Percentiles rank a stretch among this genome's conserved stretches.
Conservation (phyloP, 352 stramenopile genomes). For the Achlya hypogyna region DNA sequence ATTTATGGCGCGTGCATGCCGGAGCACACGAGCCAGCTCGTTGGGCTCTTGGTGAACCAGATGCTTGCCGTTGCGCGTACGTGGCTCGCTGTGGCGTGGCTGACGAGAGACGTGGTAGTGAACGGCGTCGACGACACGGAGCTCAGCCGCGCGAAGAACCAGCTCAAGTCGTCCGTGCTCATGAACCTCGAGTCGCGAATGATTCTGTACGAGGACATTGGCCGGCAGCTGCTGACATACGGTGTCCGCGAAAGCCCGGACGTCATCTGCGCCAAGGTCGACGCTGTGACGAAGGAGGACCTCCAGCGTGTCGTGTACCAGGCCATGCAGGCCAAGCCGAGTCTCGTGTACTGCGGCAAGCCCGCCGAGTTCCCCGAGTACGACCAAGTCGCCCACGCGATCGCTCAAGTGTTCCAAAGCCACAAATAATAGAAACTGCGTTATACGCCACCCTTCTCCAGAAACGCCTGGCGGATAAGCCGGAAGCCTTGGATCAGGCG, state of each 20-base stretch:
- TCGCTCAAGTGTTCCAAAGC: conserved; percentile 51
- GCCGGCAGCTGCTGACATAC: conserved; percentile 96
- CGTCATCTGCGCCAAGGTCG: conserved; percentile 81
- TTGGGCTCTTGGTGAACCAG: conserved; percentile 89
- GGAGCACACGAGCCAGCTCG: conserved; percentile 86
- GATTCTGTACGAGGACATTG: conserved; percentile 99
- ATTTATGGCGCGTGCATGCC: conserved; percentile 87
- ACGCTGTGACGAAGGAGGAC: conserved; percentile 77
- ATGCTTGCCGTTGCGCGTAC: conserved; percentile 80
- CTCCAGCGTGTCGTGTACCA: conserved; percentile 69
- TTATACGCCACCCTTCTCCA: not conserved
- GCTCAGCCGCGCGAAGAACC: conserved; percentile 95
- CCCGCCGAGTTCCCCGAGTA: conserved; percentile 70
- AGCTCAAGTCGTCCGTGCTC: conserved; percentile 98
- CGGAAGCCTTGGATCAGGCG: conserved; percentile 45
- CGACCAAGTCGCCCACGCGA: conserved; percentile 63
- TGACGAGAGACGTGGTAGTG: conserved; percentile 21
- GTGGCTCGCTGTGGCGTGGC: conserved; percentile 7
- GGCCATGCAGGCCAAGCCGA: conserved; percentile 68
- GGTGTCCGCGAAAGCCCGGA: conserved; percentile 86
- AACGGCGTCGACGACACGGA: conserved; percentile 79
- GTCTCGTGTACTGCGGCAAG: conserved; percentile 78
- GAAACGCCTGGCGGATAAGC: conserved; percentile 25
- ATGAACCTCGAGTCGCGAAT: conserved; percentile 98
- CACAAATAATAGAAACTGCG: not conserved